Percentiles rank a stretch among this genome's conserved stretches.
phyloP scores from a whole-genome alignment of 768 basidiomycete species.

The Dacryopinax primogenitus region DNA sequence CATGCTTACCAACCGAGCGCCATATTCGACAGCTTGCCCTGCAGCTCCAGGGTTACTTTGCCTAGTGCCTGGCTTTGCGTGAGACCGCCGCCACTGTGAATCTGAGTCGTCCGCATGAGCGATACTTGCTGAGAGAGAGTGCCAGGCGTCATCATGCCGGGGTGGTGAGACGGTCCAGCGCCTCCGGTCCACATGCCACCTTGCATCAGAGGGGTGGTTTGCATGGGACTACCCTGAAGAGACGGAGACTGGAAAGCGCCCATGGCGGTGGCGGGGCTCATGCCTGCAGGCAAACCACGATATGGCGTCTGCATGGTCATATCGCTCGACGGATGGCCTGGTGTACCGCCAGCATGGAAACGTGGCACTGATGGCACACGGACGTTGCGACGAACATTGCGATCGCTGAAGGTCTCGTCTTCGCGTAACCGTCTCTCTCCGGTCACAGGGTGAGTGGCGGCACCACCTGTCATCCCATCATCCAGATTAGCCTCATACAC shows the following conservation, averaged over 20 bases:
- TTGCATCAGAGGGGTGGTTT: slow-evolving; percentile 16
- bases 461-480: not conserved
- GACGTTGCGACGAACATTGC: not conserved
- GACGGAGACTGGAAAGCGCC: slow-evolving; percentile 16
- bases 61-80: slow-evolving; percentile 16
- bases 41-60: slow-evolving; percentile 26
- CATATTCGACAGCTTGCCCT: slow-evolving; percentile 30
- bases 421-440: slow-evolving; percentile 1
- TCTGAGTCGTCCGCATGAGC: slow-evolving; percentile 7
- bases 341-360: not conserved
- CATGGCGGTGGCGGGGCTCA: slow-evolving; percentile 11
- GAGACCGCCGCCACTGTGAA: slow-evolving; percentile 1
- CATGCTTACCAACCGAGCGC: slow-evolving; percentile 30
- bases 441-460: not conserved
- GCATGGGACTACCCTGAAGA: slow-evolving; percentile 17
- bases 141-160: not conserved
- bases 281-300: not conserved
- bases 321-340: not conserved
- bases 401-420: not conserved
- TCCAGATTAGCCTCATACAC: not conserved
- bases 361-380: not conserved
- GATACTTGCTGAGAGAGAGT: not conserved
- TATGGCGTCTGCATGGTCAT: not conserved
- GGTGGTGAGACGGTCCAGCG: slow-evolving; percentile 1
- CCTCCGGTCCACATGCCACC: slow-evolving; percentile 7